phyloP scores from a whole-genome alignment of 768 basidiomycete species.

The Russula dissimulans region DNA sequence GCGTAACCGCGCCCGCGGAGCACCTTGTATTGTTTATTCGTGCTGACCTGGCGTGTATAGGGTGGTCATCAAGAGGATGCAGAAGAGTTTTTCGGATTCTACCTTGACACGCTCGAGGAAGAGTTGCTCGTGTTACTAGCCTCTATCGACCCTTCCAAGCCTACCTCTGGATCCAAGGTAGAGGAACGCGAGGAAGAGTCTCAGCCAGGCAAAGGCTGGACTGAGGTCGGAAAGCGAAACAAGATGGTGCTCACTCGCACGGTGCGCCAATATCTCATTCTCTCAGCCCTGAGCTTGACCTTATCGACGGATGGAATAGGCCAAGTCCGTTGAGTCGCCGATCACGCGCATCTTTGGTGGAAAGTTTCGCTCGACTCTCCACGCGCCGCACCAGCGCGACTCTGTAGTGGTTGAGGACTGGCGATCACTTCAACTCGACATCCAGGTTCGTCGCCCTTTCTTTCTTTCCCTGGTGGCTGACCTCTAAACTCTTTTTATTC shows the following conservation, averaged over 20 bases:
- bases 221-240: conserved; percentile 89
- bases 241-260: conserved; percentile 70
- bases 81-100: conserved; percentile 98
- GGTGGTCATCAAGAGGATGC: conserved; percentile 96
- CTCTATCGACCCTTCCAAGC: conserved; percentile 37
- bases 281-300: background rate
- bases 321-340: conserved; percentile 73
- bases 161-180: conserved; percentile 24
- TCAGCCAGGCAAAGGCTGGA: conserved; percentile 65
- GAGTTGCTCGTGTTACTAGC: conserved; percentile 67
- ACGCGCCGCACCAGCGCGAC: conserved; percentile 75
- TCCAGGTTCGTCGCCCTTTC: conserved; percentile 45
- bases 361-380: conserved; percentile 77
- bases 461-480: background rate
- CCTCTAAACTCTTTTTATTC: background rate
- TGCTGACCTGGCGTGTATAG: conserved; percentile 28
- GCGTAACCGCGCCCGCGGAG: conserved; percentile 23
- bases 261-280: conserved; percentile 35
- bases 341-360: conserved; percentile 92
- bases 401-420: conserved; percentile 88
- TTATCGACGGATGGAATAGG: conserved; percentile 32
- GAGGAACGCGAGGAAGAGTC: conserved; percentile 39
- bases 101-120: conserved; percentile 89
- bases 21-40: background rate
- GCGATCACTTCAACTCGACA: conserved; percentile 81